Evolutionary conservation across 1,284 basidiomycete genomes (phyloP).

Genomic region (Phaffia rhodozyma): DNA sequence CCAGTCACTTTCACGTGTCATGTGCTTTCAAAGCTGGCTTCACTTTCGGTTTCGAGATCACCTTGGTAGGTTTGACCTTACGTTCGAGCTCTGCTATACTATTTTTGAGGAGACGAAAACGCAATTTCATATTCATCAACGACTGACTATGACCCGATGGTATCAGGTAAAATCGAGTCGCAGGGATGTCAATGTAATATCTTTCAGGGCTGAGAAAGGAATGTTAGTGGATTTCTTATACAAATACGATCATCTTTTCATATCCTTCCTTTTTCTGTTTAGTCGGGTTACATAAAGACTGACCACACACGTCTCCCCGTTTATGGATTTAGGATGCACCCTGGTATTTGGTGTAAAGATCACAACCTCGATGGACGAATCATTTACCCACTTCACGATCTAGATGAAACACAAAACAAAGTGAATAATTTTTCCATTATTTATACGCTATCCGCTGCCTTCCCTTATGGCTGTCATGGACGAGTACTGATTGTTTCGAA

Average conservation of each 20-base stretch:
- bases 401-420: slow-evolving; percentile 45
- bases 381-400: slow-evolving; percentile 63
- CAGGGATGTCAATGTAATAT: slow-evolving; percentile 50
- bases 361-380: slow-evolving; percentile 54
- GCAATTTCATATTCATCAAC: too few species aligned
- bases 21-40: slow-evolving; percentile 69
- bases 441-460: too few species aligned
- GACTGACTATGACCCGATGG: slow-evolving; percentile 39
- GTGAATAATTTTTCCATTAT: background rate
- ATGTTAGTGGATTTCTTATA: slow-evolving; percentile 25
- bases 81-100: too few species aligned
- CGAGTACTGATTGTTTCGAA: too few species aligned
- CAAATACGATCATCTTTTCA: background rate
- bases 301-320: background rate
- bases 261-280: too few species aligned
- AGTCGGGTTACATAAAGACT: too few species aligned
- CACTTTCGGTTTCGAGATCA: slow-evolving; percentile 75
- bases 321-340: slow-evolving; percentile 42
- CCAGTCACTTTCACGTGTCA: slow-evolving; percentile 62
- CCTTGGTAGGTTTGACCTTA: slow-evolving; percentile 44
- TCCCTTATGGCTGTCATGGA: too few species aligned
- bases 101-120: too few species aligned
- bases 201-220: slow-evolving; percentile 65
- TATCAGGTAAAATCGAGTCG: slow-evolving; percentile 47
- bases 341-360: slow-evolving; percentile 63